Conservation (phyloP, 2,329 filamentous ascomycete species). For the Karstenula rhodostoma region DNA sequence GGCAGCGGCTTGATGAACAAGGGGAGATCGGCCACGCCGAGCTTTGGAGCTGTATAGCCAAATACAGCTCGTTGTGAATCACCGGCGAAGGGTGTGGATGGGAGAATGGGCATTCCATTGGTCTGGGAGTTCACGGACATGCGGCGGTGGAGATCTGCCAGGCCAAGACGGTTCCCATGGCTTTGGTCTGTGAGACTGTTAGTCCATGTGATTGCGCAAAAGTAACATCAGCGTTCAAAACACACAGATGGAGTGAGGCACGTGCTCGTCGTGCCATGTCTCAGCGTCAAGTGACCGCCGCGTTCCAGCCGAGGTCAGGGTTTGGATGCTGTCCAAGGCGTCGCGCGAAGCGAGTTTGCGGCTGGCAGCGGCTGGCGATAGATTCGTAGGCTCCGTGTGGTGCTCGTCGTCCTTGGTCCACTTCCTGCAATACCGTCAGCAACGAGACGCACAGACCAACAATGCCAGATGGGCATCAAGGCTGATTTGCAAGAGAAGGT, state of each 20-base stretch:
- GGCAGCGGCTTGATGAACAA: slow-evolving; percentile 83
- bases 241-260: slow-evolving; percentile 71
- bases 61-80: slow-evolving; percentile 46
- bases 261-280: slow-evolving; percentile 63
- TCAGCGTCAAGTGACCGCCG: slow-evolving; percentile 56
- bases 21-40: slow-evolving; percentile 58
- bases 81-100: slow-evolving; percentile 46
- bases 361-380: slow-evolving; percentile 21
- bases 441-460: slow-evolving; percentile 15
- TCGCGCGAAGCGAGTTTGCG: slow-evolving; percentile 52
- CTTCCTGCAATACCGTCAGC: slow-evolving; percentile 47
- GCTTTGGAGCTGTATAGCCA: slow-evolving; percentile 59
- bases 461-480: neutral
- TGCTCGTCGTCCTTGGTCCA: slow-evolving; percentile 54
- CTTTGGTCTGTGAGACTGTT: slow-evolving; percentile 55
- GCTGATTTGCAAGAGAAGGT: slow-evolving; percentile 16
- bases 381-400: slow-evolving; percentile 26
- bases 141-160: slow-evolving; percentile 56
- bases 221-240: slow-evolving; percentile 27
- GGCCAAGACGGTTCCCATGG: slow-evolving; percentile 53
- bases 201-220: slow-evolving; percentile 26
- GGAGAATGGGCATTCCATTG: slow-evolving; percentile 43
- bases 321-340: slow-evolving; percentile 45
- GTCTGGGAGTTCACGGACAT: slow-evolving; percentile 52
- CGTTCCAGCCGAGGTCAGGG: slow-evolving; percentile 38